A percentile compares a stretch with the other conserved stretches of the same genome.
Evolutionary conservation across 2,329 filamentous ascomycete genomes (phyloP).

Genomic region (Nannizziopsis barbatae): DNA sequence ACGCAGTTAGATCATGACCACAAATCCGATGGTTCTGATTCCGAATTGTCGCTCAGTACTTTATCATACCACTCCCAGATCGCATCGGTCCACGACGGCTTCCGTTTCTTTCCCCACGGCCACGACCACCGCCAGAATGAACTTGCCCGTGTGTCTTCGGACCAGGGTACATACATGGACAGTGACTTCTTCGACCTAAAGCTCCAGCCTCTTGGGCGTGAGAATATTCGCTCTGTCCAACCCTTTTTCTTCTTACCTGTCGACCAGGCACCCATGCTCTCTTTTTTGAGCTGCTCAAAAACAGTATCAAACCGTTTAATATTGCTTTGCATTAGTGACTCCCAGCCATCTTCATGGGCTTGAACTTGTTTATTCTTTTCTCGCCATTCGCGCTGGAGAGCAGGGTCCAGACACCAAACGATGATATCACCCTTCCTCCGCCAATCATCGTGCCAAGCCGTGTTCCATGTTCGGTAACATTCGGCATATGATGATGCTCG

Average conservation of each 20-base stretch:
- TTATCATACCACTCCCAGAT: conserved; percentile 7
- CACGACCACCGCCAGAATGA: conserved; percentile 9
- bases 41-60: conserved; percentile 1
- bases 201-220: conserved; percentile 1
- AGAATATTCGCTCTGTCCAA: neutral
- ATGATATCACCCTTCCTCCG: conserved; percentile 51
- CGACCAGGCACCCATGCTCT: conserved; percentile 11
- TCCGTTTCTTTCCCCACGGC: conserved; percentile 11
- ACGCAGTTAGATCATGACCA: conserved; percentile 6
- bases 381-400: conserved; percentile 29
- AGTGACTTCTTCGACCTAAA: neutral
- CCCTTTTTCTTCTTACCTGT: neutral
- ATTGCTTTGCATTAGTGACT: conserved; percentile 14
- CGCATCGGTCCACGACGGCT: conserved; percentile 6
- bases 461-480: conserved; percentile 51
- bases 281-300: conserved; percentile 24
- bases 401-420: conserved; percentile 44
- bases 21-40: conserved; percentile 5
- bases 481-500: conserved; percentile 42
- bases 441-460: conserved; percentile 52
- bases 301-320: conserved; percentile 30
- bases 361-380: conserved; percentile 15
- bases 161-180: neutral
- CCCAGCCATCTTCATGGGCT: neutral
- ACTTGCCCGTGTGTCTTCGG: neutral